Base-by-base conservation (phyloP, 2,329 filamentous ascomycete genomes). In the Exophiala sideris region DNA sequence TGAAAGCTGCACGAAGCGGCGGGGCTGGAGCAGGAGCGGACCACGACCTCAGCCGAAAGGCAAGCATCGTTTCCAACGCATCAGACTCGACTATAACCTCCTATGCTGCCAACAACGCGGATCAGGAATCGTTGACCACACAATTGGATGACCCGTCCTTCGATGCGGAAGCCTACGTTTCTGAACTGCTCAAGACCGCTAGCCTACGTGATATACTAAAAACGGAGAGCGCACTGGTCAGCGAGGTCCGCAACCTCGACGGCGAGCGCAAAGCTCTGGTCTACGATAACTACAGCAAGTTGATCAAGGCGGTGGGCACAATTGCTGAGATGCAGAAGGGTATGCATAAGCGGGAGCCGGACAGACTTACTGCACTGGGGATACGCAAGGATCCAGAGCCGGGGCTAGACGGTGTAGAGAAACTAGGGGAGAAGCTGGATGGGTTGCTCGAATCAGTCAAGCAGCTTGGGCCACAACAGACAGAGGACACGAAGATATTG, bases 221-320 rank as follows among this genome's bases (percentile, higher is more conserved):
- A 42, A 73, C 72, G 1, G 73, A 76, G 58, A 72, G 73, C 36
- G 72, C 71, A 6, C 66, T 76, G n/a, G 71, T 76, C 5, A 71
- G 70, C 62, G 92, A 97, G 73, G 92, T 96, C 45, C 77, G 91
- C 35, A 91, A 89, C 2, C 78, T 99, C 14, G 94, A 97, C 66
- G 92, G 92, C 20, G 94, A 99, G 78, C 88, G 94, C 71, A 99
- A 99, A 74, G 91, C 92, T 1, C 75, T 99, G 58, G 94, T 99
- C 3, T 99, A 99, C 70, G 92, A 99, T 70, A 99, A 99, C 69
- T 99, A 97, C 71, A 94, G 88, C 63, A 97, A 97, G 73, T 75
- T 99, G 62, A 96, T 99, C 62, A 83, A 87, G n/a, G 94, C 94
- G 1, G 96, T 95, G 9, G 92, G 96, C 71, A 97, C 92, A 2